Evolutionary conservation across 176 grass and related monocot species (phyloP), one percentile per base, ranked within the genome.

Genomic region (Puya raimondii): DNA sequence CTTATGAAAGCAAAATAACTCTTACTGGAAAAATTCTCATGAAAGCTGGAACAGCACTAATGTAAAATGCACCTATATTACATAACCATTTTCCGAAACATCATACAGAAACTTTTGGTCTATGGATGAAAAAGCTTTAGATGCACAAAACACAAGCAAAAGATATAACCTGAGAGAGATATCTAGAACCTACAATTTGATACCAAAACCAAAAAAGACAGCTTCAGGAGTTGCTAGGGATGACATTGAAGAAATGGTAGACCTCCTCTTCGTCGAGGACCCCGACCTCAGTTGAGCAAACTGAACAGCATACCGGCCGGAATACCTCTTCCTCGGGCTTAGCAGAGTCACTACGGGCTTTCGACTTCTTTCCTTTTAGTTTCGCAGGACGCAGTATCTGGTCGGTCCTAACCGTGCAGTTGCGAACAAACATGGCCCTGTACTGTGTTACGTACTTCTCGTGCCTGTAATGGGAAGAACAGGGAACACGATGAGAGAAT

Each of bases 231-330:
- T 90, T 84, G 64, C 89, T 97, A 64, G 93, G 93, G 63, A 97
- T 90, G 47, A 92, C 94, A 75, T 90, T 85, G n/a, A 92, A 97
- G 75, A 97, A 97, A 67, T 97, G 94, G 77, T 90, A 97, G 57
- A 92, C 77, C 74, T 97, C 94, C 63, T 92, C 93, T 75, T 92
- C 79, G 18, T 97, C 93, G 9, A 78, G 79, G 49, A 92, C 89
- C 50, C 84, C 93, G 52, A 97, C 89, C 81, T 90, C 89, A 8
- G 89, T 97, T 29, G 86, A 92, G 86, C 93, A 97, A 77, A 88
- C 82, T 17, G 74, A 79, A 47, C 93, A 97, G 64, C 89, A 92
- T 51, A 97, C 89, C 12, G 93, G 86, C 49, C 77, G 74, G 50
- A 79, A 97, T 27, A 79, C 49, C 50, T 9, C 71, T 70, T 84